Evolutionary conservation across 768 basidiomycete genomes (phyloP), one percentile per base, ranked within the genome.

Genomic region (Trametes villosa): DNA sequence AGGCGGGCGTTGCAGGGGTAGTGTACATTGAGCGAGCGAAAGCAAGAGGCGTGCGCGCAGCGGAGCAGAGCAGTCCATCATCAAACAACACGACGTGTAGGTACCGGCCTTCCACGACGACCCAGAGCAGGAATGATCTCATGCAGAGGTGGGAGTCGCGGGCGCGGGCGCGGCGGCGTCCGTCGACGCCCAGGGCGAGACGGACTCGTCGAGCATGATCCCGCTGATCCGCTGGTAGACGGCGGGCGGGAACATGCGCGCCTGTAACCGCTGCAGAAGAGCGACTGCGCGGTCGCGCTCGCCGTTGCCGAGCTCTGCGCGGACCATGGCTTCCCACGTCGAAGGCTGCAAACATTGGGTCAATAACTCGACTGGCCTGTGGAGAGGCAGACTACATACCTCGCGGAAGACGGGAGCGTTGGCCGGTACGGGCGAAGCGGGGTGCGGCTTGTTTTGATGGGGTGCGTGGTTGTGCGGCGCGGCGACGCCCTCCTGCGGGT

Each of bases 281-380:
- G 79, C 83, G 4, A 84, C 47, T 0, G 96, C 96, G 12, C 80
- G 79, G 46, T 86, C 83, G 13, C 86, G 84, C 65, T 92, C 84
- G 13, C 92, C 92, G 51, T 81, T 84, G 20, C 86, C 86, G 12
- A 98, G 79, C 71, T 99, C 97, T 1, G 91, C 92, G 15, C 92
- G 85, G 64, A 99, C 86, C 95, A 99, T 98, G 5, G 86, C 87
- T 70, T 98, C 97, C 88, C 92, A 96, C 0, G 94, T 96, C 40
- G 91, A 94, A 13, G 93, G 94, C 87, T 92, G 67, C 2, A 57
- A 53, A 53, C 30, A 53, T 5, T 40, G 11, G 49, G 63, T 20
- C 48, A 66, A 40, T 20, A 53, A 47, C 31, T 24, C 38, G 17
- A 53, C n/a, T n/a, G n/a, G n/a, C n/a, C n/a, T n/a, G n/a, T n/a